Evolutionary conservation across 192 early-diverging fungal species (phyloP).

Genomic region (Paraglomus brasilianum): DNA sequence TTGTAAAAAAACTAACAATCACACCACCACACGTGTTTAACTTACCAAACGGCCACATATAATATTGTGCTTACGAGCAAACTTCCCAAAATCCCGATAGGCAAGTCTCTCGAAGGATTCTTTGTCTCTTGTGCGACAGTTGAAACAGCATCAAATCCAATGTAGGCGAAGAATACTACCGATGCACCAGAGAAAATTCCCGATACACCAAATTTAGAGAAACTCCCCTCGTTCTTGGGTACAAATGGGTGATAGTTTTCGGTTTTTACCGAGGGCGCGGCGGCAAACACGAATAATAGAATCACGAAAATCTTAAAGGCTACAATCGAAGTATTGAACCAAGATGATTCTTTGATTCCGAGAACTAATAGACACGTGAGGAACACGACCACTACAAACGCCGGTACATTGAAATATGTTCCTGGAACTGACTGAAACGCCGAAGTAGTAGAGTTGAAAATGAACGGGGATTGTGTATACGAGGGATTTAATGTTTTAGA

Average conservation of each 20-base stretch:
- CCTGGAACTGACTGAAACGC: conserved; percentile 37
- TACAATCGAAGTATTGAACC: conserved; percentile 72
- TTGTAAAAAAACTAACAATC: neutral
- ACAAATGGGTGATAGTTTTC: conserved; percentile 79
- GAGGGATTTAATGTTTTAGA: conserved; percentile 43
- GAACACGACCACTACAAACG: conserved; percentile 61
- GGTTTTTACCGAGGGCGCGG: conserved; percentile 64
- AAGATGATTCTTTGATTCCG: conserved; percentile 73
- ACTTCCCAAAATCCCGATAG: conserved; percentile 83
- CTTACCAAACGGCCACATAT: conserved; percentile 67
- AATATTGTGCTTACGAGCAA: conserved; percentile 73
- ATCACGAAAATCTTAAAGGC: conserved; percentile 70
- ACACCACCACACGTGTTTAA: neutral
- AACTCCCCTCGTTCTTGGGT: conserved; percentile 57
- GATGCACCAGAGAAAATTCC: conserved; percentile 74
- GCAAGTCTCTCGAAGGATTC: conserved; percentile 76
- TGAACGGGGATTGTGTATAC: conserved; percentile 70
- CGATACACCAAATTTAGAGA: conserved; percentile 59
- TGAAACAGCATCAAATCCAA: conserved; percentile 87
- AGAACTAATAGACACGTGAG: conserved; percentile 66
- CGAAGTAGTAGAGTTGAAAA: conserved; percentile 55
- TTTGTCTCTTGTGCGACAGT: conserved; percentile 83
- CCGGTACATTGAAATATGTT: conserved; percentile 72
- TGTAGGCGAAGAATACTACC: conserved; percentile 77
- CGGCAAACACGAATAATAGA: conserved; percentile 77